Base-by-base conservation (phyloP, 2,329 filamentous ascomycete genomes). In the Proliferodiscus dingleyae region DNA sequence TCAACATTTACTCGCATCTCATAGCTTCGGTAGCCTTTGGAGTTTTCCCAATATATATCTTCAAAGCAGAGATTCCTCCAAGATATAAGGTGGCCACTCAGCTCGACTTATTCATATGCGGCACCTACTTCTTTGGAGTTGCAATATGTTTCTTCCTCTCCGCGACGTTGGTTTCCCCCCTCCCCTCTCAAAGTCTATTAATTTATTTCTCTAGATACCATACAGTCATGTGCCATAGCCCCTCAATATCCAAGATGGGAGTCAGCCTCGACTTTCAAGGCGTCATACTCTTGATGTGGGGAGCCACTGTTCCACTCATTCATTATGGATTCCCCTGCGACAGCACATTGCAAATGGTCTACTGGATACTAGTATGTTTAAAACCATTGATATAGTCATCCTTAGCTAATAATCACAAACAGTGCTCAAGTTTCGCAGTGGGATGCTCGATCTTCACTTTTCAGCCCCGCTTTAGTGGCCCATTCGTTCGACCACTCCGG, bases 201-300 rank as follows among this genome's bases (percentile, higher is more conserved):
- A 47, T 24, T 24, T 21, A 41, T 13, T 5, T 15, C n/a, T 13
- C n/a, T 24, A 75, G 73, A 5, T 82, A 75, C 52, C 78, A 82
- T 57, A 76, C 73, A 2, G 68, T 81, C 40, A 70, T 71, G 51
- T 76, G 74, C 45, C 78, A 82, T 52, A 77, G 72, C 41, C 64
- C 70, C 6, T 54, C 63, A 5, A 67, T 76, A 11, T 71, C 71
- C 29, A 64, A 64, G 9, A 69, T 75, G 47, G 77, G 77, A 5
- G 77, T 80, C 49, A 73, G 77, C 54, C 63, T 82, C 22, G 80
- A 84, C 57, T 79, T 81, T 52, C 70, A 80, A 34, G 78, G 79
- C 6, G 77, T 83, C 34, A 70, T 83, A 2, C 66, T 77, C 5
- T 61, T 83, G 47, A 83, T 83, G 63, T 83, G 78, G 76, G 74